These are phyloP conservation scores for Penicillium egyptiacum DNA, from an alignment of 495 filamentous ascomycete genomes.

Conservation along the genomic window DNA sequence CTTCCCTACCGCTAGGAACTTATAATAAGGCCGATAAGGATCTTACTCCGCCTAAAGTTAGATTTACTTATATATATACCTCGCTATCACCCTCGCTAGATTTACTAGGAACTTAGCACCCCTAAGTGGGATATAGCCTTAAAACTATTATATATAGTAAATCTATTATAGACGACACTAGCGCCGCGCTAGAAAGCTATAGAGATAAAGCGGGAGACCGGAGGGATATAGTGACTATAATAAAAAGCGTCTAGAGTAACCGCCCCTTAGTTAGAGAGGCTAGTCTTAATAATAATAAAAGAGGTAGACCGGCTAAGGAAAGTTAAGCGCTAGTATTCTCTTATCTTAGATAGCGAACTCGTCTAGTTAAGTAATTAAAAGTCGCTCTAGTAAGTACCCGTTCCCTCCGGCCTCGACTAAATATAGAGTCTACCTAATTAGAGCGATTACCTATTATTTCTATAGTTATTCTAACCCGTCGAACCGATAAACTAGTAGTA, in stretches of 20 bases:
- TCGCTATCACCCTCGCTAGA: slow-evolving; percentile 4
- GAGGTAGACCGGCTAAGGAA: background rate
- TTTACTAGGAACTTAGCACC: background rate
- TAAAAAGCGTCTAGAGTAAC: slow-evolving; percentile 1
- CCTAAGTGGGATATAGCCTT: too few relatives aligned
- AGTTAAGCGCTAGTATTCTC: background rate
- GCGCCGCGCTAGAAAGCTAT: background rate
- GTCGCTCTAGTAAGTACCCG: background rate
- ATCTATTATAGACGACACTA: slow-evolving; percentile 1
- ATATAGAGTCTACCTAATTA: background rate
- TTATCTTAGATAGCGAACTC: background rate
- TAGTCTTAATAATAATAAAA: background rate
- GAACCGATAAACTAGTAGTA: slow-evolving; percentile 7
- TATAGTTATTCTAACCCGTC: slow-evolving; percentile 6
- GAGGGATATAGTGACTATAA: background rate
- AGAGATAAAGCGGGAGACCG: background rate
- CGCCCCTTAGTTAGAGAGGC: background rate
- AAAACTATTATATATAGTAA: background rate
- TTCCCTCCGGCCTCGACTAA: slow-evolving; percentile 1
- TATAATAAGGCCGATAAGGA: slow-evolving; percentile 7
- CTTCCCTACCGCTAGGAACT: slow-evolving; percentile 8
- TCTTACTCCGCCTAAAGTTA: slow-evolving; percentile 1
- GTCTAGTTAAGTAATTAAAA: background rate
- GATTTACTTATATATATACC: background rate
- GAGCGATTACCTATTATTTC: slow-evolving; percentile 9